Percentiles rank a stretch among this genome's conserved stretches.
These are phyloP conservation scores for Penicillium sp. DNA, from an alignment of 2,329 filamentous ascomycete genomes.

Conservation along the genomic window DNA sequence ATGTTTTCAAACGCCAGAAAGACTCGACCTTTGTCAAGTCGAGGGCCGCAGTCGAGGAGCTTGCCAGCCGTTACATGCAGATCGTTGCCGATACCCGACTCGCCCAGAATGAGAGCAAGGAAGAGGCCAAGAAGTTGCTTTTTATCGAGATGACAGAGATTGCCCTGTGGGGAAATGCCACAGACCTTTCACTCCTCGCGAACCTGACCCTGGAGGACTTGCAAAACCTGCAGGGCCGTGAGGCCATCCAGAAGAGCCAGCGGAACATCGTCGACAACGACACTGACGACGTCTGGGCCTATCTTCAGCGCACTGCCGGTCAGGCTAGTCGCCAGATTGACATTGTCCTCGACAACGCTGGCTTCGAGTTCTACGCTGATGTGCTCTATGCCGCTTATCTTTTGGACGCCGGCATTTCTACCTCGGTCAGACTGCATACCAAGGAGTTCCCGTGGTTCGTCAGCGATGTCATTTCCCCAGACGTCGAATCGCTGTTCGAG, in stretches of 20 bases:
- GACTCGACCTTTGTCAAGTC: conserved; percentile 30
- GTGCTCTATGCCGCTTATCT: conserved; percentile 22
- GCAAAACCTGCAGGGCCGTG: conserved; percentile 22
- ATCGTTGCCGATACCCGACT: neutral
- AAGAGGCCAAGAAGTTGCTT: conserved; percentile 28
- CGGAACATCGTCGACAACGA: conserved; percentile 22
- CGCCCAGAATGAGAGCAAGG: conserved; percentile 4
- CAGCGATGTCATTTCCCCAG: conserved; percentile 18
- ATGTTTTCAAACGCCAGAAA: conserved; percentile 33
- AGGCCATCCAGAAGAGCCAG: conserved; percentile 15
- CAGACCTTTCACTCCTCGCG: conserved; percentile 32
- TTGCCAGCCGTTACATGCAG: conserved; percentile 26
- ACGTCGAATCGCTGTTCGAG: conserved; percentile 18
- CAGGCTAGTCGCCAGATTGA: conserved; percentile 12
- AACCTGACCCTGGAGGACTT: conserved; percentile 30
- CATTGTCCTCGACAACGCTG: conserved; percentile 25
- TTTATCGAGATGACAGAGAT: conserved; percentile 38
- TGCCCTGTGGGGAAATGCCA: conserved; percentile 39
- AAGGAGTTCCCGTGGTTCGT: conserved; percentile 28
- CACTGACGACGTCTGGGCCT: conserved; percentile 13
- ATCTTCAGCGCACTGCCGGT: conserved; percentile 7
- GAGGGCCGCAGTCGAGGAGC: conserved; percentile 27
- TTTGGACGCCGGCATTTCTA: conserved; percentile 13
- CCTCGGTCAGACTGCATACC: conserved; percentile 19
- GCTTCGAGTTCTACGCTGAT: conserved; percentile 25